Base-by-base conservation (phyloP, 495 filamentous ascomycete genomes). In the Amorphotheca resinae region DNA sequence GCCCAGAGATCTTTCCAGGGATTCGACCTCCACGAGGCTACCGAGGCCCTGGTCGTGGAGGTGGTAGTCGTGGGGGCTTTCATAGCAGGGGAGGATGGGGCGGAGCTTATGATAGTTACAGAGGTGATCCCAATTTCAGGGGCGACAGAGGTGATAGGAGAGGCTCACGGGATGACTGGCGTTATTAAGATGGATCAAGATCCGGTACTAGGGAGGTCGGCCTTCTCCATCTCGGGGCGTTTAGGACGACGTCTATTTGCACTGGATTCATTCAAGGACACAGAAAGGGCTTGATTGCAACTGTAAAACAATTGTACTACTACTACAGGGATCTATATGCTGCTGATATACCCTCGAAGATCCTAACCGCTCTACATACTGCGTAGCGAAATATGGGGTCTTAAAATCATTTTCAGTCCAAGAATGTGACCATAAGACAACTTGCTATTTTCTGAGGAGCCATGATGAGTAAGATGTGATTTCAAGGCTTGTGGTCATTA, bases 1-100 rank as follows among this genome's bases (percentile, higher is more conserved):
- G 86, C 2, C 70, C 72, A 4, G 86, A 93, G 56, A 76, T 76
- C 50, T 73, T 76, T 50, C 51, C 66, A 25, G 69, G 68, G 15
- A 72, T 75, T 48, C 60, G 71, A 15, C 70, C 68, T 14, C 71
- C 71, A 22, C 47, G 39, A 30, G 46, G 46, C 4, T 36, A 42
- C 26, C 41, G 46, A 17, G 41, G 41, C 9, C 34, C 41, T 22
- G 17, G 32, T 22, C 26, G 21, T 35, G 47, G 50, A 25, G 41
- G 36, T 2, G 51, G 57, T 50, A 38, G 49, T 25, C 38, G 46
- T 26, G 38, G 55, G 47, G 30, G 41, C 33, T 31, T 53, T 35
- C 30, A 42, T 37, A 33, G 51, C 49, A 11, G 51, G 40, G 16
- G 52, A 33, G 40, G 47, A 28, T 36, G 59, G 44, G 9, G 52